Percentiles rank a stretch among this genome's conserved stretches.
Conservation (phyloP, 2,329 filamentous ascomycete species). For the Aureobasidium sp. region DNA sequence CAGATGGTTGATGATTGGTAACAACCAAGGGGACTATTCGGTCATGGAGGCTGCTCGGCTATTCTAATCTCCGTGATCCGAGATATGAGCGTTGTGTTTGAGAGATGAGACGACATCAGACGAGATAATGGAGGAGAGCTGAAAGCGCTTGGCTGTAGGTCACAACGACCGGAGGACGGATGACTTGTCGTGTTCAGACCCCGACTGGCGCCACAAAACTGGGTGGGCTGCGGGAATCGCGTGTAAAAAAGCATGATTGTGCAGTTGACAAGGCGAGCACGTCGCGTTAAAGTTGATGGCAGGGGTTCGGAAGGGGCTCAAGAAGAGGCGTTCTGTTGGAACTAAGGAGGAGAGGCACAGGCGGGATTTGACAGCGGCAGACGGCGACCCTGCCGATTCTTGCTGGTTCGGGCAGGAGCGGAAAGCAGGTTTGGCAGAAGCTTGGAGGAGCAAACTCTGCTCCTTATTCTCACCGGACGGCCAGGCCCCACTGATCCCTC, state of each 20-base stretch:
- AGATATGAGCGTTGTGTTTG: slow-evolving; percentile 11
- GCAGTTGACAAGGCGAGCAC: not conserved
- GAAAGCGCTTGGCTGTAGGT: not conserved
- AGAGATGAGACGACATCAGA: not conserved
- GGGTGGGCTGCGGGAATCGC: not conserved
- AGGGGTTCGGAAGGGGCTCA: slow-evolving; percentile 7
- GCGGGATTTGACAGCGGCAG: not conserved
- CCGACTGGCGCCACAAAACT: not conserved
- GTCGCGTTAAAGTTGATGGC: slow-evolving; percentile 5
- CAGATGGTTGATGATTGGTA: not conserved
- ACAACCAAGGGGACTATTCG: not conserved
- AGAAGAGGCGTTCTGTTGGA: not conserved
- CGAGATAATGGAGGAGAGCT: not conserved
- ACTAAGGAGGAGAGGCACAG: not conserved
- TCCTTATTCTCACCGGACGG: not conserved
- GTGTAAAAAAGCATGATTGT: slow-evolving; percentile 7
- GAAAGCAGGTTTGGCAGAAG: not conserved
- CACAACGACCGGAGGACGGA: not conserved
- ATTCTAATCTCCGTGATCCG: slow-evolving; percentile 5
- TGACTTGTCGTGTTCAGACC: not conserved
- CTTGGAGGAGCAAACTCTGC: not conserved
- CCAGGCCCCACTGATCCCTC: slow-evolving; percentile 8
- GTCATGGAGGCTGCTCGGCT: not conserved
- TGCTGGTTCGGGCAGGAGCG: not conserved
- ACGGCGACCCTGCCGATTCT: not conserved